Evolutionary conservation across 306 rosid genomes (phyloP), one percentile per base, ranked within the genome.

Genomic region (Vigna mungo): DNA sequence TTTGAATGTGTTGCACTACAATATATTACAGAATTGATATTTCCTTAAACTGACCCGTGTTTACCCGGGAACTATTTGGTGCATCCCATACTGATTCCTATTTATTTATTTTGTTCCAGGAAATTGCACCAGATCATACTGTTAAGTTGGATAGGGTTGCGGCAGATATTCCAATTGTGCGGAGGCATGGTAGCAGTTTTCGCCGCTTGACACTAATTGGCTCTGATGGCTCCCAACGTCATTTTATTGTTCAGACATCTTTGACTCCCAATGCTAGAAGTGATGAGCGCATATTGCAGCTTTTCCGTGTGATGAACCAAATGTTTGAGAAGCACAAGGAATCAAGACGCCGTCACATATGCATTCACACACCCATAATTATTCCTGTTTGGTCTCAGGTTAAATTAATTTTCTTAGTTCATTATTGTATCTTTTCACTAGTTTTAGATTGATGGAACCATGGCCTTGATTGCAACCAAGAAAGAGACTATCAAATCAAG

Each of bases 351-450:
- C 99, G 99, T 66, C 93, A 96, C 89, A 89, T 96, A 69, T 80
- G 87, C 85, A 89, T 96, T 88, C 97, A 96, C 86, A 93, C 99
- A 1, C 99, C 99, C 15, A 96, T 92, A 63, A 96, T 96, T 55
- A 96, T 96, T 82, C 99, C 99, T 78, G 99, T 96, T 84, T 96
- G 99, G 99, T 96, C 99, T 43, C 99, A 96, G 98, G 99, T 96
- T 21, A 78, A 76, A 55, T 34, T 76, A 23, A 58, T 58, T 80
- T 63, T 72, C 59, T 48, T 64, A 17, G 12, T 56, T 3, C 64
- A 32, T 36, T 11, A 48, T 74, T 84, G 7, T 85, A 69, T 66
- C 27, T 47, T 62, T 52, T 25, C 36, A 37, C 30, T 15, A 59
- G 4, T 12, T 59, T 23, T 20, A 39, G 43, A 44, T 61, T 15